A percentile compares a stretch with the other conserved stretches of the same genome.
phyloP scores from a whole-genome alignment of 192 early-diverging fungal genomes.

The Dispira parvispora region DNA sequence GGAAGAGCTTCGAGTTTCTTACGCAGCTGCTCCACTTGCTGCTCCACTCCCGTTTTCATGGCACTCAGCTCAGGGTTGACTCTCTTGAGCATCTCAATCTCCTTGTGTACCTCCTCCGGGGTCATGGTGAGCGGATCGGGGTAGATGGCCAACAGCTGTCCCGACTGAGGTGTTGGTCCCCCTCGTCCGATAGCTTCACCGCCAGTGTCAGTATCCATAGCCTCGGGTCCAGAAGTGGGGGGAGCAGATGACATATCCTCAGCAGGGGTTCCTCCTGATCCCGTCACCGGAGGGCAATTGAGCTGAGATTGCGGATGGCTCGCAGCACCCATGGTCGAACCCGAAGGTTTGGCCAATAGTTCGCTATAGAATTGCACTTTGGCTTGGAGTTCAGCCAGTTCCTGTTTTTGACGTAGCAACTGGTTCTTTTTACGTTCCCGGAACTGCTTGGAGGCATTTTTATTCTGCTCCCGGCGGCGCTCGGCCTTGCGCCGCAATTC shows the following conservation, averaged over 20 bases:
- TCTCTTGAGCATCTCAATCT: not conserved
- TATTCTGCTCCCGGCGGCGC: conserved; percentile 7
- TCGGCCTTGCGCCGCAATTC: not conserved
- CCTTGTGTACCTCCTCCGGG: not conserved
- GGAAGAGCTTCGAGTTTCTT: not conserved
- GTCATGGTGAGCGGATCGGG: not conserved
- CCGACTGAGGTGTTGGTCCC: not conserved
- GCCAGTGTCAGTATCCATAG: not conserved
- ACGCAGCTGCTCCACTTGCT: not conserved
- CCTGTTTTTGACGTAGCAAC: not conserved
- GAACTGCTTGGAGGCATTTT: conserved; percentile 11
- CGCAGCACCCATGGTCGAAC: no score
- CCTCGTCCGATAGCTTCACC: not conserved
- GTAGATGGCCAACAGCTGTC: not conserved
- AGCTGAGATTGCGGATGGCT: not conserved
- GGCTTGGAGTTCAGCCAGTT: not conserved
- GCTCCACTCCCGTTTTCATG: not conserved
- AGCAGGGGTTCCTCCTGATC: not conserved
- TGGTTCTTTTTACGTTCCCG: conserved; percentile 2
- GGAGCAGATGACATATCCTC: not conserved
- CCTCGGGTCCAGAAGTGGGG: not conserved
- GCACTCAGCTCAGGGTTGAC: not conserved
- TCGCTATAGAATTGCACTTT: not conserved
- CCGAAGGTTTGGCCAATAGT: not conserved
- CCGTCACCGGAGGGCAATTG: not conserved